Percentiles rank a stretch among this genome's conserved stretches.
Conservation (phyloP, 441 rosid genomes). For the Erodium trifolium region DNA sequence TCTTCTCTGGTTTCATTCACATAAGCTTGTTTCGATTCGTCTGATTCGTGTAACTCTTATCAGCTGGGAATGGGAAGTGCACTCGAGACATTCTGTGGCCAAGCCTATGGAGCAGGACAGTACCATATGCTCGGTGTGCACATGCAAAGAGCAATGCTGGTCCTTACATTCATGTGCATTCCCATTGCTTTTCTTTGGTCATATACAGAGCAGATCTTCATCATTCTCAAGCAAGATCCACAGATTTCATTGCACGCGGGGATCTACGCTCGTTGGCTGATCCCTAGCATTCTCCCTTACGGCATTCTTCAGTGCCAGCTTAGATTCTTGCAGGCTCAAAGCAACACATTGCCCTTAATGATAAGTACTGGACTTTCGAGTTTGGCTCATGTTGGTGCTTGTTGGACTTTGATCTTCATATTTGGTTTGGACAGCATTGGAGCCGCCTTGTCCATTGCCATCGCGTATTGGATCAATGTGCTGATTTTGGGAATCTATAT, state of each 20-base stretch:
- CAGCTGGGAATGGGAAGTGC: constrained; percentile 45
- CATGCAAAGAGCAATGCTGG: constrained; percentile 37
- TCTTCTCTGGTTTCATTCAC: neutral
- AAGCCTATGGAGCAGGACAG: constrained; percentile 38
- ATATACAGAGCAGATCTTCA: constrained; percentile 25
- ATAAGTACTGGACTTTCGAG: constrained; percentile 22
- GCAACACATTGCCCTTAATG: constrained; percentile 22
- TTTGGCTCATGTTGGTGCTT: constrained; percentile 24
- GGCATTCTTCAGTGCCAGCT: constrained; percentile 30
- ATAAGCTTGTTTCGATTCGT: neutral
- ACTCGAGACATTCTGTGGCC: constrained; percentile 39
- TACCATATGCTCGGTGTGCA: constrained; percentile 36
- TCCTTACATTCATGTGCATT: constrained; percentile 23
- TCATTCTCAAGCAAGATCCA: constrained; percentile 26
- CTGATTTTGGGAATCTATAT: constrained; percentile 24
- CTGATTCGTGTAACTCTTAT: neutral
- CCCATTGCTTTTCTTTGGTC: constrained; percentile 30
- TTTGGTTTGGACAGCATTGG: constrained; percentile 32
- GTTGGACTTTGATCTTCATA: constrained; percentile 26
- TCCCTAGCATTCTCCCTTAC: constrained; percentile 30
- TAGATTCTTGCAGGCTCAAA: constrained; percentile 32
- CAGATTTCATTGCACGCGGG: constrained; percentile 30
- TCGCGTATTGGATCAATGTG: constrained; percentile 32
- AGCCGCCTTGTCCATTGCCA: constrained; percentile 30
- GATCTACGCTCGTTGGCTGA: constrained; percentile 28